These are phyloP conservation scores for Santalum album DNA, from an alignment of 164 flowering plant genomes.

Conservation along the genomic window DNA sequence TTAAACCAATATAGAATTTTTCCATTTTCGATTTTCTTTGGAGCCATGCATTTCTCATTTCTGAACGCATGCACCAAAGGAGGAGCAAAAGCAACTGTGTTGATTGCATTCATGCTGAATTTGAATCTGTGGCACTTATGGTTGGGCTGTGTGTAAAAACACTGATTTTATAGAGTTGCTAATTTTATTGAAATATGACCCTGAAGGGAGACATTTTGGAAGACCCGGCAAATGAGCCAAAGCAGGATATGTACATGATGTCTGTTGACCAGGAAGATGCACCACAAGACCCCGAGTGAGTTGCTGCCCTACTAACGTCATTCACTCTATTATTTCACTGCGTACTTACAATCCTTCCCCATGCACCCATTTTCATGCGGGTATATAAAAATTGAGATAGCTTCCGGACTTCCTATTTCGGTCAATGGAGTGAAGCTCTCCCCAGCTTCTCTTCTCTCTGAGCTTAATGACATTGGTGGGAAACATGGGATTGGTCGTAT, in stretches of 20 bases:
- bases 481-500: slow-evolving; percentile 82
- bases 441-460: slow-evolving; percentile 68
- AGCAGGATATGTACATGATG: slow-evolving; percentile 92
- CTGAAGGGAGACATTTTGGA: slow-evolving; percentile 90
- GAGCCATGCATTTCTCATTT: too few relatives aligned
- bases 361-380: slow-evolving; percentile 21
- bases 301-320: not conserved
- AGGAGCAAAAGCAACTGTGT: too few relatives aligned
- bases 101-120: too few relatives aligned
- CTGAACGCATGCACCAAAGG: too few relatives aligned
- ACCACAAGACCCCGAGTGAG: slow-evolving; percentile 78
- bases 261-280: slow-evolving; percentile 77
- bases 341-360: not conserved
- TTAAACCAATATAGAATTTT: too few relatives aligned
- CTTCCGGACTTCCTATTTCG: slow-evolving; percentile 70
- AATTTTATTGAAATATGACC: too few relatives aligned
- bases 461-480: slow-evolving; percentile 82
- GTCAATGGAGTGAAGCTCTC: slow-evolving; percentile 65
- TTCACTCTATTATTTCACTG: not conserved
- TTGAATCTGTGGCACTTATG: too few relatives aligned
- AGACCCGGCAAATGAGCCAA: slow-evolving; percentile 91
- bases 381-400: slow-evolving; percentile 70
- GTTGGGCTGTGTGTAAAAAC: too few relatives aligned
- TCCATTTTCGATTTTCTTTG: too few relatives aligned
- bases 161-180: too few relatives aligned